Evolutionary conservation across 768 basidiomycete species (phyloP).

Genomic region (Hypsizygus marmoreus): DNA sequence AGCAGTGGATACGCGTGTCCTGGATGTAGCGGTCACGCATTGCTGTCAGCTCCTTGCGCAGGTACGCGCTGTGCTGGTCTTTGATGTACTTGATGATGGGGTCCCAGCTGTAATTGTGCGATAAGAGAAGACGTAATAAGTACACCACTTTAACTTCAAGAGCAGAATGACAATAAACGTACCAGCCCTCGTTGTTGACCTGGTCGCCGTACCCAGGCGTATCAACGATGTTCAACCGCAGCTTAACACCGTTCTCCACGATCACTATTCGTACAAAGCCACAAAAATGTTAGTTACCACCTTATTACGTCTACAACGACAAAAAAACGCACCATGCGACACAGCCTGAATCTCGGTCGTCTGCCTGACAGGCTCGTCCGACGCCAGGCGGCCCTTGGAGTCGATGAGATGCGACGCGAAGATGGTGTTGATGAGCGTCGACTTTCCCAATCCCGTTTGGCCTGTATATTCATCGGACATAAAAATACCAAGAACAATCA

Average conservation of each 20-base stretch:
- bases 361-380: conserved; percentile 89
- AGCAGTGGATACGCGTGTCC: conserved; percentile 98
- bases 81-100: conserved; percentile 99
- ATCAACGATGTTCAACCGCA: conserved; percentile 96
- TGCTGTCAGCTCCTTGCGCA: conserved; percentile 98
- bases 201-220: conserved; percentile 99
- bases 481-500: neutral
- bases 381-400: conserved; percentile 89
- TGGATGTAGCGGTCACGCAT: conserved; percentile 98
- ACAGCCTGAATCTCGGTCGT: conserved; percentile 97
- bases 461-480: too few relatives aligned
- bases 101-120: conserved; percentile 76
- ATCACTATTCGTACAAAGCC: conserved; percentile 60
- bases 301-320: conserved; percentile 13
- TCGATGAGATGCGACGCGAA: conserved; percentile 98
- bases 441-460: conserved; percentile 97
- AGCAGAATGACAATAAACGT: conserved; percentile 25
- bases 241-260: conserved; percentile 92
- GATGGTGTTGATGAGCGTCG: conserved; percentile 97
- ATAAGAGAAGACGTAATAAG: conserved; percentile 4
- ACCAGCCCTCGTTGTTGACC: conserved; percentile 99
- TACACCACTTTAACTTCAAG: conserved; percentile 6
- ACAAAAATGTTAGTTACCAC: neutral
- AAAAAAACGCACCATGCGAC: conserved; percentile 75
- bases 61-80: conserved; percentile 98